phyloP scores from a whole-genome alignment of 2,329 filamentous ascomycete species.

The Chaetomium globosum region DNA sequence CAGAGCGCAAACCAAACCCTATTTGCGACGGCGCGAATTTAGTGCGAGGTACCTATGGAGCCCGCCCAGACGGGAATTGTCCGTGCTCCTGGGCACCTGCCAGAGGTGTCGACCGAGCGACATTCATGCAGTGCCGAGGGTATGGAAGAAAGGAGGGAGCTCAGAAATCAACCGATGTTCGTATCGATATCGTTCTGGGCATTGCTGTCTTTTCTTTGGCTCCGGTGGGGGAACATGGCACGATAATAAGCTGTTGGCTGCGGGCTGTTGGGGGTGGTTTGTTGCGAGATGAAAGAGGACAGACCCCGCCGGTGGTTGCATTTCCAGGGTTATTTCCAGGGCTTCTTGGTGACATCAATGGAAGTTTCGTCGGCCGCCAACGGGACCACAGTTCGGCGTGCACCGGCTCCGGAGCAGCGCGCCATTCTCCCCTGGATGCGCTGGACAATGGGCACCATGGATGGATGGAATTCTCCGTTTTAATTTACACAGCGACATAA shows the following conservation, averaged over 20 bases:
- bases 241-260: neutral
- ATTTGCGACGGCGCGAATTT: neutral
- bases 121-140: neutral
- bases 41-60: neutral
- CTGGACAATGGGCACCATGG: neutral
- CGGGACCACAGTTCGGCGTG: neutral
- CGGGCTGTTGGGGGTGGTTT: neutral
- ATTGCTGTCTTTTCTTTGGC: neutral
- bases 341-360: constrained; percentile 12
- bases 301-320: neutral
- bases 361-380: neutral
- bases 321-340: constrained; percentile 1
- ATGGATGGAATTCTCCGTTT: neutral
- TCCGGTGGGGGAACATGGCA: neutral
- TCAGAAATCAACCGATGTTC: neutral
- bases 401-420: neutral
- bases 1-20: neutral
- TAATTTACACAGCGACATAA: neutral
- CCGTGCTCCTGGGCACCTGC: neutral
- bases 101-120: neutral
- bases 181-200: neutral
- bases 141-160: neutral
- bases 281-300: neutral
- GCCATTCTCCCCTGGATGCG: neutral
- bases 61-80: neutral